phyloP scores from a whole-genome alignment of 2,329 filamentous ascomycete species.

The Fonsecaea multimorphosa region DNA sequence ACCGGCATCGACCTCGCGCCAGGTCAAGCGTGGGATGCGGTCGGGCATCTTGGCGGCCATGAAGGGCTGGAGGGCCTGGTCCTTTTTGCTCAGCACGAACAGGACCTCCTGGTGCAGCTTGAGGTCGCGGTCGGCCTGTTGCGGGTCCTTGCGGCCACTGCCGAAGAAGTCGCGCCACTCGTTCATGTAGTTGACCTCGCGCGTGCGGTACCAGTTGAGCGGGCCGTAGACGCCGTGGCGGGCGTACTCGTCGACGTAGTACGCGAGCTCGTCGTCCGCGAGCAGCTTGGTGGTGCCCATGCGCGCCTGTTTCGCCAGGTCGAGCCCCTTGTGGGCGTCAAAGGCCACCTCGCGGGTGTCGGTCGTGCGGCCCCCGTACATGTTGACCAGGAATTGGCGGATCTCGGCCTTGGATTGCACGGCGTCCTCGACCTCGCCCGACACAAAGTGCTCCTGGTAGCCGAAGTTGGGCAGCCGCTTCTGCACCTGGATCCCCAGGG shows the following conservation, averaged over 20 bases:
- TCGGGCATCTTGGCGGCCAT: conserved; percentile 76
- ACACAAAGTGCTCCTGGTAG: conserved; percentile 83
- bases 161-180: conserved; percentile 58
- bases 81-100: conserved; percentile 74
- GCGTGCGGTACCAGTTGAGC: conserved; percentile 85
- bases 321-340: conserved; percentile 64
- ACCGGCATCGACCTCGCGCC: conserved; percentile 68
- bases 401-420: conserved; percentile 67
- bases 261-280: conserved; percentile 72
- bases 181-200: conserved; percentile 75
- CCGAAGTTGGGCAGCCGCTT: conserved; percentile 69
- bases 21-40: conserved; percentile 62
- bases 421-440: conserved; percentile 67
- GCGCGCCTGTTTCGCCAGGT: conserved; percentile 66
- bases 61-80: conserved; percentile 72
- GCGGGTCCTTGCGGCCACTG: conserved; percentile 18
- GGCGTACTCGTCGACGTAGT: conserved; percentile 75
- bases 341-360: conserved; percentile 62
- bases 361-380: conserved; percentile 71
- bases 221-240: conserved; percentile 77
- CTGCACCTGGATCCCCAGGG: conserved; percentile 66
- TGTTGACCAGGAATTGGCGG: conserved; percentile 70
- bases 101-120: conserved; percentile 55
- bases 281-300: conserved; percentile 62
- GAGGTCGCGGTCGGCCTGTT: conserved; percentile 9